A percentile compares a stretch with the other conserved stretches of the same genome.
phyloP scores from a whole-genome alignment of 1,284 basidiomycete genomes.

The Moesziomyces antarcticus region DNA sequence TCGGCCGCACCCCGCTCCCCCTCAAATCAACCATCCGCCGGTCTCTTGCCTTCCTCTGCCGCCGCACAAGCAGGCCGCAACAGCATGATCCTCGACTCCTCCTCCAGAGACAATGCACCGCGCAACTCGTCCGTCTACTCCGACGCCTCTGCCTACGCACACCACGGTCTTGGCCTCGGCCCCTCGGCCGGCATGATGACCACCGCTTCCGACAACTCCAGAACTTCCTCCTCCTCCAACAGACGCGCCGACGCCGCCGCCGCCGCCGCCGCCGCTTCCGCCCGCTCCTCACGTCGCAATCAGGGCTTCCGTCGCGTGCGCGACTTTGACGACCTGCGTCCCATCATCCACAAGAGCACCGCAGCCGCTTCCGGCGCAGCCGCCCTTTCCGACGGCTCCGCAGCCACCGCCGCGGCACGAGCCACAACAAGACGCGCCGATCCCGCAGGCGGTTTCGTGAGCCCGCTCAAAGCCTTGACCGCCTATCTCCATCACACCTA shows the following conservation, averaged over 20 bases:
- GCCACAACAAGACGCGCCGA: constrained; percentile 58
- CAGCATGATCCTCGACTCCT: constrained; percentile 44
- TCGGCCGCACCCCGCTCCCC: neutral
- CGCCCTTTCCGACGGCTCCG: constrained; percentile 45
- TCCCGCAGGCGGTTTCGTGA: constrained; percentile 64
- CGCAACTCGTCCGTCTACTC: constrained; percentile 42
- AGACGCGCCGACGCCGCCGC: constrained; percentile 4
- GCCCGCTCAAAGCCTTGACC: constrained; percentile 66
- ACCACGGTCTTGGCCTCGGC: constrained; percentile 42
- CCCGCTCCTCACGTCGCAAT: constrained; percentile 28
- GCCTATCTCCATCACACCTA: constrained; percentile 67
- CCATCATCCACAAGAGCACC: constrained; percentile 51
- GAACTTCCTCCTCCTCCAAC: constrained; percentile 22
- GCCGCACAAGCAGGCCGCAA: constrained; percentile 7
- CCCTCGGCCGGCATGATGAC: constrained; percentile 30
- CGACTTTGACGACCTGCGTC: constrained; percentile 58
- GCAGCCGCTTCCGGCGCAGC: constrained; percentile 45
- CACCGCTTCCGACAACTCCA: constrained; percentile 46
- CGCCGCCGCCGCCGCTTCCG: constrained; percentile 8
- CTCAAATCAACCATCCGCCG: neutral
- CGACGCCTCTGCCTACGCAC: constrained; percentile 25
- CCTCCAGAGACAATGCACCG: constrained; percentile 27
- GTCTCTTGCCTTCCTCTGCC: constrained; percentile 26
- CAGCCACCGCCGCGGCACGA: constrained; percentile 43
- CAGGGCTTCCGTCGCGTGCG: constrained; percentile 62